Evolutionary conservation across 1,284 basidiomycete species (phyloP).

Genomic region (Malassezia dermatis): DNA sequence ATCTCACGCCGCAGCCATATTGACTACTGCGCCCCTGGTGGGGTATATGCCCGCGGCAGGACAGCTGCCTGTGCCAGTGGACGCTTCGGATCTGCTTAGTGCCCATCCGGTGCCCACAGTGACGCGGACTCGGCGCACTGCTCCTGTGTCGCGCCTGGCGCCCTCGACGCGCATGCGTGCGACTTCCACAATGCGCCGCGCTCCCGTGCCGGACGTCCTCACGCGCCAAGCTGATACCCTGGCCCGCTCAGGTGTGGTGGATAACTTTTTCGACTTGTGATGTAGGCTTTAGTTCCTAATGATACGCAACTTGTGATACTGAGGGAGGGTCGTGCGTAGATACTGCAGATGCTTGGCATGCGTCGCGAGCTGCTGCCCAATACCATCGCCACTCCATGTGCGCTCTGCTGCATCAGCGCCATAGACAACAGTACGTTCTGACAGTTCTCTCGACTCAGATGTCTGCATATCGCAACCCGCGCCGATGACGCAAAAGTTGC

Average conservation of each 20-base stretch:
- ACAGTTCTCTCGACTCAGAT: slow-evolving; percentile 50
- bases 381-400: slow-evolving; percentile 73
- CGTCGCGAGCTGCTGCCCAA: slow-evolving; percentile 69
- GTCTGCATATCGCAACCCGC: slow-evolving; percentile 54
- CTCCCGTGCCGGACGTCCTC: neutral
- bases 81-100: neutral
- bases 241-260: neutral
- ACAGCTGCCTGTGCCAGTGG: neutral
- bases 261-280: neutral
- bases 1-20: slow-evolving; percentile 19
- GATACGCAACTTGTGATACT: slow-evolving; percentile 29
- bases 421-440: slow-evolving; percentile 76
- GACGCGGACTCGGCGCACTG: neutral
- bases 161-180: neutral
- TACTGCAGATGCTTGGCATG: slow-evolving; percentile 81
- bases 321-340: slow-evolving; percentile 56
- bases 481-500: slow-evolving; percentile 69
- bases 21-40: slow-evolving; percentile 3
- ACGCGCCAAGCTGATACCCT: neutral
- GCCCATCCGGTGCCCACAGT: neutral
- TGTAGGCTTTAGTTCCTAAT: slow-evolving; percentile 13
- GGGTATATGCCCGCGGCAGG: neutral
- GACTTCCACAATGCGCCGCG: neutral
- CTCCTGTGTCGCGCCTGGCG: neutral
- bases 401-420: slow-evolving; percentile 63